A percentile compares a stretch with the other conserved stretches of the same genome.
phyloP scores from a whole-genome alignment of 352 stramenopile genomes.

The Phytophthora uliginosa region DNA sequence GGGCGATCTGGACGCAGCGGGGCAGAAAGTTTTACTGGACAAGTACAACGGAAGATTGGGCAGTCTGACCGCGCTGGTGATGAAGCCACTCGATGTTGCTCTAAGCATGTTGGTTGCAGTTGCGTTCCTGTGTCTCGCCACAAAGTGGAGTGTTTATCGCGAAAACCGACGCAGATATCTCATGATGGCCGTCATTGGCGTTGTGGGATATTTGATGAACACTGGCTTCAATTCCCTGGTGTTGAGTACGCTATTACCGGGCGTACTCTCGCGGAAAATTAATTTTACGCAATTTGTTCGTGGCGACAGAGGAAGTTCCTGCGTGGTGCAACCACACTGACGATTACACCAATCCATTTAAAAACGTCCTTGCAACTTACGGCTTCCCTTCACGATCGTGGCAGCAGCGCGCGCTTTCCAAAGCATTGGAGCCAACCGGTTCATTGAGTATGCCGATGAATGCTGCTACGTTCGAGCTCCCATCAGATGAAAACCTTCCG shows the following conservation, averaged over 20 bases:
- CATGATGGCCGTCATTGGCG: constrained; percentile 12
- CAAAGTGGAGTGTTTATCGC: constrained; percentile 9
- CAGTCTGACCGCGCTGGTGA: constrained; percentile 10
- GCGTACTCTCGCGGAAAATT: too few relatives aligned
- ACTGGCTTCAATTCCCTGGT: constrained; percentile 24
- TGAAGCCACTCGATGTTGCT: constrained; percentile 21
- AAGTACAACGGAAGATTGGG: constrained; percentile 16
- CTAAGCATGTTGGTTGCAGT: constrained; percentile 21
- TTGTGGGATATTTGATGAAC: constrained; percentile 24
- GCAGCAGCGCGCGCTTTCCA: neutral
- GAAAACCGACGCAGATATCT: constrained; percentile 14
- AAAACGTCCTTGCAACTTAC: constrained; percentile 4
- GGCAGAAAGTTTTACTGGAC: constrained; percentile 16
- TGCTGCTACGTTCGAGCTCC: neutral
- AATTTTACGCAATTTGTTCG: constrained; percentile 10
- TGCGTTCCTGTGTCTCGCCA: constrained; percentile 9
- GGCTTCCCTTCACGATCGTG: constrained; percentile 7
- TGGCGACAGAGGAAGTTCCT: neutral
- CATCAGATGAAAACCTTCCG: neutral
- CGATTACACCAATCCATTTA: neutral
- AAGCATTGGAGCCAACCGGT: neutral
- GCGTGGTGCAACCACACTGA: constrained; percentile 2
- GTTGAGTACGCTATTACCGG: too few relatives aligned
- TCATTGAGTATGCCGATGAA: constrained; percentile 5
- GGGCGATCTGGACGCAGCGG: constrained; percentile 6